Evolutionary conservation across 176 grass and related monocot species (phyloP).

Genomic region (Aegilops longissima): DNA sequence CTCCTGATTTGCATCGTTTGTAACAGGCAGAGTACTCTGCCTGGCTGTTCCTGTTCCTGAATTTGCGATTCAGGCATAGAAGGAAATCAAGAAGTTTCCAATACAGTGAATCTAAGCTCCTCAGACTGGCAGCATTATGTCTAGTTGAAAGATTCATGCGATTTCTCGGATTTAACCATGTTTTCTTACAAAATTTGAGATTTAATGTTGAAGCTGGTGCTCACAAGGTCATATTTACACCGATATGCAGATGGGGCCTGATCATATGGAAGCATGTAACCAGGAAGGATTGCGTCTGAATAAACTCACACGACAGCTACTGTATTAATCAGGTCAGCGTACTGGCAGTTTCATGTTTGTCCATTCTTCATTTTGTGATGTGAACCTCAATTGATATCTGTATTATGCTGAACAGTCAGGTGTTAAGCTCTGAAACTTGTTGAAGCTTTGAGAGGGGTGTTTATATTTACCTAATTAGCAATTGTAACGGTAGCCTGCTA

Average conservation of each 20-base stretch:
- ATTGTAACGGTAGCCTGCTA: neutral
- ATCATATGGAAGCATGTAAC: constrained; percentile 62
- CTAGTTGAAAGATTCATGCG: neutral
- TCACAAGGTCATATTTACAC: constrained; percentile 20
- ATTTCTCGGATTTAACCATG: neutral
- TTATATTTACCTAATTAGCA: neutral
- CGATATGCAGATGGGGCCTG: constrained; percentile 64
- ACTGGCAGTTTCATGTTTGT: constrained; percentile 9
- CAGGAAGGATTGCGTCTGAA: constrained; percentile 70
- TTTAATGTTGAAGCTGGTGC: too few species aligned
- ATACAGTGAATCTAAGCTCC: constrained; percentile 69
- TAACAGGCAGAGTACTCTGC: too few species aligned
- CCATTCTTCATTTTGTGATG: neutral
- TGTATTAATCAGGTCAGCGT: constrained; percentile 77
- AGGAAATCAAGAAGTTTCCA: neutral
- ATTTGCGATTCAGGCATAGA: too few species aligned
- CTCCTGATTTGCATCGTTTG: too few species aligned
- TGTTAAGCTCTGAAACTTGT: constrained; percentile 1
- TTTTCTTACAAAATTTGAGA: neutral
- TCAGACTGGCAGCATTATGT: constrained; percentile 5
- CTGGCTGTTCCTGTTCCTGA: too few species aligned
- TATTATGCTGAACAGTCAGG: neutral
- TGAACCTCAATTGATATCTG: neutral
- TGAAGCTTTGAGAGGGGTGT: neutral
- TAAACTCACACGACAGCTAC: constrained; percentile 76